Conservation (phyloP, 2,329 filamentous ascomycete genomes). For the Plectosphaerella sp. region DNA sequence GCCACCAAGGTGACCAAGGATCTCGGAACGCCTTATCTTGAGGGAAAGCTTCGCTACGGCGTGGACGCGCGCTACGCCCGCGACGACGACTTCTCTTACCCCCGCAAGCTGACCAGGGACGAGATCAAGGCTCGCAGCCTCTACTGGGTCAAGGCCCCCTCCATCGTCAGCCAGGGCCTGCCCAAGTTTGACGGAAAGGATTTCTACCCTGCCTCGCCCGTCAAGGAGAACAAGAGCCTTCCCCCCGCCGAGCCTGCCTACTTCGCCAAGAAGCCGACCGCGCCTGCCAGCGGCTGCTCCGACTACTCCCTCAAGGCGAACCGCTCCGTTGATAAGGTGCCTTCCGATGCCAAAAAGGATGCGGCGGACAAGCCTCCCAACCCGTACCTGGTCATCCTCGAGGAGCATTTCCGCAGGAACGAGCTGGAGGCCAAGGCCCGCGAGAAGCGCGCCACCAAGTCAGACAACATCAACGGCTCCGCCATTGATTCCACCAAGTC, state of each 20-base stretch:
- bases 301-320: neutral
- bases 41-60: constrained; percentile 45
- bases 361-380: neutral
- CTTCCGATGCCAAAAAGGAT: too few relatives aligned
- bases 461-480: constrained; percentile 9
- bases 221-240: too few relatives aligned
- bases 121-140: constrained; percentile 55
- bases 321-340: too few relatives aligned
- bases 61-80: constrained; percentile 34
- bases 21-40: constrained; percentile 44
- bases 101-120: constrained; percentile 51
- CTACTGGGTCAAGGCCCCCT: constrained; percentile 56
- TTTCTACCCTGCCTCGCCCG: constrained; percentile 46
- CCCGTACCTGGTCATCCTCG: neutral
- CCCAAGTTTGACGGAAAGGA: constrained; percentile 63
- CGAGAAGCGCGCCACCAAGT: constrained; percentile 11
- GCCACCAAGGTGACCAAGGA: neutral
- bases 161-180: constrained; percentile 44
- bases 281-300: neutral
- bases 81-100: constrained; percentile 48
- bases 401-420: neutral
- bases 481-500: neutral
- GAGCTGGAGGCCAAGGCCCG: neutral
- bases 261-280: neutral
- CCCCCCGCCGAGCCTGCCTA: too few relatives aligned